A percentile compares a stretch with the other conserved stretches of the same genome.
Evolutionary conservation across 805 yeast species (phyloP).

Genomic region (Nakazawaea molendinolei): DNA sequence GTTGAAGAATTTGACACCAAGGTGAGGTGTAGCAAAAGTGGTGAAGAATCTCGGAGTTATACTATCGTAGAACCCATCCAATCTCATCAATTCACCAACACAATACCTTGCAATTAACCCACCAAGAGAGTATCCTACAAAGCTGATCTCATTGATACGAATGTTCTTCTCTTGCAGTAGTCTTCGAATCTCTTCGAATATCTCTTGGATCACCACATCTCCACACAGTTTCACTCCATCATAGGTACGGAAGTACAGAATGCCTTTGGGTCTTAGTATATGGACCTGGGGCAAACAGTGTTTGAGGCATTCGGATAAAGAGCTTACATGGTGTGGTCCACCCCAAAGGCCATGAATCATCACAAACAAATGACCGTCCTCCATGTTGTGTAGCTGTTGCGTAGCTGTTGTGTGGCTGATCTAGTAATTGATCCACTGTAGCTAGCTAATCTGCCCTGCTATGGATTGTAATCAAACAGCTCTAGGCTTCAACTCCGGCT

Average conservation of each 20-base stretch:
- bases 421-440: too few species aligned
- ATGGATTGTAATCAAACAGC: too few species aligned
- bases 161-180: slow-evolving; percentile 25
- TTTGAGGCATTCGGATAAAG: slow-evolving; percentile 37
- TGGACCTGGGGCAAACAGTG: slow-evolving; percentile 34
- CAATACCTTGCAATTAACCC: slow-evolving; percentile 80
- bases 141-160: slow-evolving; percentile 48
- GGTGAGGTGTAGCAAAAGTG: slow-evolving; percentile 76
- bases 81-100: slow-evolving; percentile 42
- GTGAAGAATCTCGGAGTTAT: slow-evolving; percentile 58
- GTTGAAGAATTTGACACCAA: slow-evolving; percentile 51
- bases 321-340: slow-evolving; percentile 48
- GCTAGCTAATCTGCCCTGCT: too few species aligned
- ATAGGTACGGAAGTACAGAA: slow-evolving; percentile 68
- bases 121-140: slow-evolving; percentile 86
- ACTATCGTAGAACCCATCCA: slow-evolving; percentile 40
- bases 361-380: slow-evolving; percentile 72
- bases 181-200: slow-evolving; percentile 36
- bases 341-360: slow-evolving; percentile 81
- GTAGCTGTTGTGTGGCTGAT: too few species aligned
- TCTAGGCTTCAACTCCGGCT: too few species aligned
- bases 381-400: too few species aligned
- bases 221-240: slow-evolving; percentile 80
- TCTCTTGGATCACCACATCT: slow-evolving; percentile 61
- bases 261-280: slow-evolving; percentile 49